Conservation (phyloP, 2,329 filamentous ascomycete species). For the Diplodia scrobiculata region DNA sequence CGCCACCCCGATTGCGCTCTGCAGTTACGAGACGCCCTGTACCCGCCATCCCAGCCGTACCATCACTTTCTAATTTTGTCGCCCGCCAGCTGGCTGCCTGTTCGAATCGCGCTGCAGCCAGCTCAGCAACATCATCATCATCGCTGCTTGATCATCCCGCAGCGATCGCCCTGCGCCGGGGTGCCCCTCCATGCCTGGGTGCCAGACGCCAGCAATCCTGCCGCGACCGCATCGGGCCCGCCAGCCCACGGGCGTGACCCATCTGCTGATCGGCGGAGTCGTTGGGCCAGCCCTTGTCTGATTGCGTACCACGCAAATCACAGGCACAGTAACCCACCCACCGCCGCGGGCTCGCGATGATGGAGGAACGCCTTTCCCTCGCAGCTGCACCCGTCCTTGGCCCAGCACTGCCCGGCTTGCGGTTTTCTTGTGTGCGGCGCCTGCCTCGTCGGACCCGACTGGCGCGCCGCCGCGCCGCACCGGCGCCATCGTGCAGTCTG, state of each 20-base stretch:
- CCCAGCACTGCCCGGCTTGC: slow-evolving; percentile 13
- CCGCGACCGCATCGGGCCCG: slow-evolving; percentile 12
- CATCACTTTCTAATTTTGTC: slow-evolving; percentile 22
- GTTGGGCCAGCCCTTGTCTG: slow-evolving; percentile 11
- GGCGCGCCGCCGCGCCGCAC: slow-evolving; percentile 1
- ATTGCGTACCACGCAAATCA: slow-evolving; percentile 22
- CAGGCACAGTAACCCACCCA: not conserved
- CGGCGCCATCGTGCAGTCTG: not conserved
- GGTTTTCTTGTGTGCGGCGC: not conserved
- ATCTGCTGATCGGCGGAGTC: slow-evolving; percentile 23
- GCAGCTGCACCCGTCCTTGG: not conserved
- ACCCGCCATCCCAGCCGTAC: slow-evolving; percentile 11
- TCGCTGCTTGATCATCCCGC: slow-evolving; percentile 25
- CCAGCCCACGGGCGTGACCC: not conserved
- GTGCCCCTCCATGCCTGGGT: slow-evolving; percentile 4
- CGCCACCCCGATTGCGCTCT: slow-evolving; percentile 24
- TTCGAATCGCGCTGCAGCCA: slow-evolving; percentile 1
- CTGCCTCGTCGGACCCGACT: not conserved
- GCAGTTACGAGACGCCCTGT: slow-evolving; percentile 24
- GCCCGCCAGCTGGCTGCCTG: not conserved
- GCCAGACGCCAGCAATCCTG: slow-evolving; percentile 10
- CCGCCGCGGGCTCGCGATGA: not conserved
- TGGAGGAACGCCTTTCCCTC: slow-evolving; percentile 1
- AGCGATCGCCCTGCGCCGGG: slow-evolving; percentile 23
- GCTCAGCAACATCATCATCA: not conserved